Evolutionary conservation across 768 basidiomycete genomes (phyloP), one percentile per base, ranked within the genome.

Genomic region (Naganishia friedmannii): DNA sequence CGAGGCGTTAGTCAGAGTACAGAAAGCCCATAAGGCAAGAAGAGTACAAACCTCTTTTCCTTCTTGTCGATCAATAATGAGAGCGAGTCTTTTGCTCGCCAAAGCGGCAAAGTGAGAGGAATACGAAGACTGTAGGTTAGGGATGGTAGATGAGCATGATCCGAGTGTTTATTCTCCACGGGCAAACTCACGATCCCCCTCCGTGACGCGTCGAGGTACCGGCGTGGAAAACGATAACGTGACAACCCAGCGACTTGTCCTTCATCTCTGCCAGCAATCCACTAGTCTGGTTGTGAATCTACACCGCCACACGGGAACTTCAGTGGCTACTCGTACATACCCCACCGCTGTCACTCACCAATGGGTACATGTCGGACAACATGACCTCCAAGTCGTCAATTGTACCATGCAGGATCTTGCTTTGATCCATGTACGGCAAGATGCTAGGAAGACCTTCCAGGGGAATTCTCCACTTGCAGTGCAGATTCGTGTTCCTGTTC

Each of bases 1-100:
- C 23, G 56, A 46, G 48, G 65, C 45, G 70, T 39, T 37, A 28
- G 63, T 54, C 6, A 23, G 57, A 32, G n/a, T 26, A 63, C n/a
- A 51, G 23, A 15, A 51, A 51, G 19, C n/a, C n/a, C 21, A 13
- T 56, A 4, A 53, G 45, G 29, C 45, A 71, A 65, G 21, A 21
- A 34, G 15, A 9, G 7, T 21, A 78, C 83, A 13, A 53, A 92
- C 94, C 90, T 92, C 82, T 98, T 98, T 29, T 93, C 91, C 77
- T 90, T 90, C 81, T 98, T 99, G 82, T 98, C 93, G 66, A 96
- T 88, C 92, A 98, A 93, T 69, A 98, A 84, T 0, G 89, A 87
- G 65, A 95, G 78, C 0, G 93, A 95, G 15, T 88, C 87, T 70
- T 89, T 89, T 1, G 92, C 93, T 82, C 91, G 93, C 96, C 95